A percentile compares a stretch with the other conserved stretches of the same genome.
Conservation (phyloP, 345 rosid genomes). For the Salix purpurea region DNA sequence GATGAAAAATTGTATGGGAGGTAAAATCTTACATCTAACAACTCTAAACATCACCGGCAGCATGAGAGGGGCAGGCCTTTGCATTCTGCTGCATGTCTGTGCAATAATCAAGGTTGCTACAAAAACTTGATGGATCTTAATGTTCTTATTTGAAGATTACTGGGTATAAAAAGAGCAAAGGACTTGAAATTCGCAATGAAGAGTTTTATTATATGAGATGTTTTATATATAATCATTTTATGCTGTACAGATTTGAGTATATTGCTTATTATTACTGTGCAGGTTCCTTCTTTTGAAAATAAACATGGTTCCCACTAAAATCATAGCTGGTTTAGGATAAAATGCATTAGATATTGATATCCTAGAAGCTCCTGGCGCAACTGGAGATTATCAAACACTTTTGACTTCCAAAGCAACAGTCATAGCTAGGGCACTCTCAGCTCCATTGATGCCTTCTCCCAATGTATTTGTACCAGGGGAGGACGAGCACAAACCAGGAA, state of each 20-base stretch:
- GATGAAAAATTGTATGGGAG: neutral
- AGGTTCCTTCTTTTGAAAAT: conserved; percentile 73
- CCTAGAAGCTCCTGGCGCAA: conserved; percentile 89
- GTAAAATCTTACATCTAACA: neutral
- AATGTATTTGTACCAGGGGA: conserved; percentile 81
- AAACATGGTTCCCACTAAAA: conserved; percentile 93
- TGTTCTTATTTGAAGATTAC: neutral
- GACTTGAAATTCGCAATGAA: neutral
- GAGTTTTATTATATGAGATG: neutral
- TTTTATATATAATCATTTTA: neutral
- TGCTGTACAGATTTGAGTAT: neutral
- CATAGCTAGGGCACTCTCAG: conserved; percentile 76
- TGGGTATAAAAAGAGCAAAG: neutral
- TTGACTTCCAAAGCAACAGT: conserved; percentile 77
- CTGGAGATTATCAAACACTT: conserved; percentile 89
- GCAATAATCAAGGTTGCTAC: neutral
- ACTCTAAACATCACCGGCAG: neutral
- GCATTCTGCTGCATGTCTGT: neutral
- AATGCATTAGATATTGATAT: conserved; percentile 74
- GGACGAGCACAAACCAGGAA: conserved; percentile 71
- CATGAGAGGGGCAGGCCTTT: neutral
- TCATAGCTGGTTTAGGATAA: conserved; percentile 80
- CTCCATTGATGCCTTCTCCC: conserved; percentile 58
- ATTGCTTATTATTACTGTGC: conserved; percentile 5
- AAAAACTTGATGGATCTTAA: neutral